A percentile compares a stretch with the other conserved stretches of the same genome.
Conservation (phyloP, 2,329 filamentous ascomycete species). For the Polytolypa hystricis region DNA sequence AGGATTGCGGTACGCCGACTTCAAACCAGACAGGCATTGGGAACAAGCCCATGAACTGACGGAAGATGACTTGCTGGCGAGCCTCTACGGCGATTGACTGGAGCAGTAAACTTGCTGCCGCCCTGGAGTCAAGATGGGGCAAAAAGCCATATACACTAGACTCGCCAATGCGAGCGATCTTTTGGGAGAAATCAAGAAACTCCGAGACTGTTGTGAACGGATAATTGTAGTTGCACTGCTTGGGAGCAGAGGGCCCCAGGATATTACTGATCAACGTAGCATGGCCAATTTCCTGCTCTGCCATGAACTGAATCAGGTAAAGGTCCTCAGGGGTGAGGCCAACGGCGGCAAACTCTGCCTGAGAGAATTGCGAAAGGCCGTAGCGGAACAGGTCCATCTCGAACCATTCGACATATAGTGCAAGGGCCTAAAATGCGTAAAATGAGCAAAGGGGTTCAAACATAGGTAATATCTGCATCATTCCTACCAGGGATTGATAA, state of each 20-base stretch:
- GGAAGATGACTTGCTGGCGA: slow-evolving; percentile 74
- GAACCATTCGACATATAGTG: slow-evolving; percentile 73
- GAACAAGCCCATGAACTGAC: slow-evolving; percentile 68
- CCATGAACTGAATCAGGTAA: slow-evolving; percentile 64
- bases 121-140: slow-evolving; percentile 63
- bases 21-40: slow-evolving; percentile 79
- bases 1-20: slow-evolving; percentile 67
- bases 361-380: slow-evolving; percentile 58
- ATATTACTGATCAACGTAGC: slow-evolving; percentile 68
- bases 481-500: slow-evolving; percentile 55
- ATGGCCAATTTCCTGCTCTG: slow-evolving; percentile 64
- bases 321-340: slow-evolving; percentile 60
- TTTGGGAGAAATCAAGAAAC: slow-evolving; percentile 74
- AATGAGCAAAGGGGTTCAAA: not conserved
- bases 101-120: slow-evolving; percentile 59
- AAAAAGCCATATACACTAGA: slow-evolving; percentile 72
- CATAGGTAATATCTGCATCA: not conserved
- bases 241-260: slow-evolving; percentile 57
- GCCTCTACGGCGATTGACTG: slow-evolving; percentile 71
- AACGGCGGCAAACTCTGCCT: slow-evolving; percentile 55
- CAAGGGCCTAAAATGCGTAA: slow-evolving; percentile 43
- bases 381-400: slow-evolving; percentile 75
- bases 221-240: slow-evolving; percentile 73
- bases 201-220: slow-evolving; percentile 63
- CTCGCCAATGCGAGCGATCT: slow-evolving; percentile 72